Evolutionary conservation across 2,329 filamentous ascomycete species (phyloP), one percentile per base, ranked within the genome.

Genomic region (Penicillium nordicum): DNA sequence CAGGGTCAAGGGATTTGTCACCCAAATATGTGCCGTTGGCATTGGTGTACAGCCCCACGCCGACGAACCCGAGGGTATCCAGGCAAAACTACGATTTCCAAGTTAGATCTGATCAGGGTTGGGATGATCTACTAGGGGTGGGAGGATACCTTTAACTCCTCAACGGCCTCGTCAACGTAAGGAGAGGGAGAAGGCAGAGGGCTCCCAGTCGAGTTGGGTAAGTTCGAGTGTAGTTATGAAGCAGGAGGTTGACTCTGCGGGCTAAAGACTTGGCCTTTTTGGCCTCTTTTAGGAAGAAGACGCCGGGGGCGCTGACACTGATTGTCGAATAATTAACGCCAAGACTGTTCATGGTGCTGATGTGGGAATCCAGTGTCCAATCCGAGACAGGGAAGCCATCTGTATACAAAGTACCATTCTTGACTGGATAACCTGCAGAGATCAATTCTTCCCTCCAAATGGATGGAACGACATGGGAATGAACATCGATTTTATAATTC

Each of bases 401-500:
- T 27, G 46, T 41, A 37, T 57, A 57, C 50, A 57, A 53, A 41
- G 50, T 53, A 11, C 50, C 50, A 41, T 46, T 47, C 29, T 46
- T 53, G n/a, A 47, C 50, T 53, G 41, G 43, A n/a, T 16, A 47
- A 25, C 43, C 34, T 47, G 50, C 50, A 47, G 50, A 38, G n/a
- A 40, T 47, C 50, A 53, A 38, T 30, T 42, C 55, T 21, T 57
- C 16, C 16, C 42, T 57, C 49, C 50, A 57, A 29, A 57, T 53
- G 1, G 18, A 6, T 9, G 55, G 55, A 32, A 53, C 25, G 25
- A 36, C 55, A 30, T 63, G 60, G 4, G 60, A 61, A 32, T 63
- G 60, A 12, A 63, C 59, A 23, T 63, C 60, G 8, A 63, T 50
- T 30, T 57, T 54, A 46, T 61, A 61, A 42, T 46, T 46, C 1